Conservation (phyloP, 306 rosid genomes). For the Bauhinia variegata region DNA sequence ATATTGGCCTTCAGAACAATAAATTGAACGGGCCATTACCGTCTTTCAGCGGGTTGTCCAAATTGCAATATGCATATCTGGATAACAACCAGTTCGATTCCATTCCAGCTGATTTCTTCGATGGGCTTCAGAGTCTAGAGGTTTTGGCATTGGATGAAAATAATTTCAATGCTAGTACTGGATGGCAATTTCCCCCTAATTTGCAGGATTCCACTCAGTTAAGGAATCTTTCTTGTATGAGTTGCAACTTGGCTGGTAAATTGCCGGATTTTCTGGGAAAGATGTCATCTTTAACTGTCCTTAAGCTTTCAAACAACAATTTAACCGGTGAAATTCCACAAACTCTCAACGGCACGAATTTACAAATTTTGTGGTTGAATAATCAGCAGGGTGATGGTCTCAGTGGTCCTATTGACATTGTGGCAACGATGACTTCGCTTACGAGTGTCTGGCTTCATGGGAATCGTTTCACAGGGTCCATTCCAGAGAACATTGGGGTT, state of each 20-base stretch:
- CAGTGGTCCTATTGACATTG: constrained; percentile 64
- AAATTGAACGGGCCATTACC: constrained; percentile 68
- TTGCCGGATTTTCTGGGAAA: constrained; percentile 75
- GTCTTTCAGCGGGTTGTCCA: constrained; percentile 55
- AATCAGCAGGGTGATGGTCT: constrained; percentile 61
- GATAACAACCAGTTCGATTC: constrained; percentile 71
- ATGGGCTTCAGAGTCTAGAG: constrained; percentile 59
- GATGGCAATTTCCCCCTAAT: constrained; percentile 69
- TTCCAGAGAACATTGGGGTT: constrained; percentile 72
- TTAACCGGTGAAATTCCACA: constrained; percentile 62
- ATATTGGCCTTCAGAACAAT: constrained; percentile 82
- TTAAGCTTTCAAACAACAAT: constrained; percentile 65
- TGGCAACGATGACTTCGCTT: constrained; percentile 67
- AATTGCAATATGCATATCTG: constrained; percentile 52
- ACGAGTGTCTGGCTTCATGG: constrained; percentile 87
- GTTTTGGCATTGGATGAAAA: constrained; percentile 76
- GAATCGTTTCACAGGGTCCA: constrained; percentile 67
- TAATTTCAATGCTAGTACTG: constrained; percentile 56
- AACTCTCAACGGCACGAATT: constrained; percentile 36
- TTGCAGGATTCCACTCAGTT: constrained; percentile 56
- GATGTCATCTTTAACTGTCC: constrained; percentile 59
- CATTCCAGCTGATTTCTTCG: constrained; percentile 77
- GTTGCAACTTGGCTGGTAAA: constrained; percentile 73
- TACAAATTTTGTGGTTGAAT: constrained; percentile 76
- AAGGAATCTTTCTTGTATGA: constrained; percentile 62